Percentiles rank a stretch among this genome's conserved stretches.
phyloP scores from a whole-genome alignment of 2,329 filamentous ascomycete genomes.

The Botrytis galanthina region DNA sequence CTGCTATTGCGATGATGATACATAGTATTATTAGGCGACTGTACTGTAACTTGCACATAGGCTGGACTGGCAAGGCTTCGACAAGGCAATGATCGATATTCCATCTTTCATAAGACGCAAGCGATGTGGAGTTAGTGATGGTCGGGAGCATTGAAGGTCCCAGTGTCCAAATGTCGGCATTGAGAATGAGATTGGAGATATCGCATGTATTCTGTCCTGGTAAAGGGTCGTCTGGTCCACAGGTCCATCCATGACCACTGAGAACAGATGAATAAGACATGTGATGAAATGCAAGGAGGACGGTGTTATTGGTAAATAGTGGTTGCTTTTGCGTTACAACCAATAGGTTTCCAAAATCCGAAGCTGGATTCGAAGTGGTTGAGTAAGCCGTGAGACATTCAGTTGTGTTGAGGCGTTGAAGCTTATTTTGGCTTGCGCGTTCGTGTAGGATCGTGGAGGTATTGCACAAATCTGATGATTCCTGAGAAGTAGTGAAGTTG shows the following conservation, averaged over 20 bases:
- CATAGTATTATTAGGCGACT: constrained; percentile 16
- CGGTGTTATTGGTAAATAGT: constrained; percentile 20
- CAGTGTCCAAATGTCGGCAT: constrained; percentile 27
- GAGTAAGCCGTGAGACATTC: constrained; percentile 30
- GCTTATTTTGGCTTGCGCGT: constrained; percentile 14
- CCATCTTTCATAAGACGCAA: constrained; percentile 22
- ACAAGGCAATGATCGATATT: constrained; percentile 31
- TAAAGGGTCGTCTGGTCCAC: constrained; percentile 24
- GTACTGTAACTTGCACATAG: constrained; percentile 28
- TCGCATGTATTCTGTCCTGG: constrained; percentile 27
- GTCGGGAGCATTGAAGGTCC: constrained; percentile 12
- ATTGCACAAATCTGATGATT: constrained; percentile 7
- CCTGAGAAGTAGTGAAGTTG: neutral
- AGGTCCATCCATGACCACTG: constrained; percentile 31
- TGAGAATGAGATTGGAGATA: constrained; percentile 23
- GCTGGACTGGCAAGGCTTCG: constrained; percentile 19
- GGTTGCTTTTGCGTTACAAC: constrained; percentile 27
- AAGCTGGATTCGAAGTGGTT: constrained; percentile 19
- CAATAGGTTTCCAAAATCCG: constrained; percentile 26
- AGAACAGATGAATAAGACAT: constrained; percentile 27
- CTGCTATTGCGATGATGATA: neutral
- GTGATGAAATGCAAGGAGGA: constrained; percentile 28
- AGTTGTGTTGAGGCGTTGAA: constrained; percentile 25
- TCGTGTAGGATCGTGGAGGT: constrained; percentile 10
- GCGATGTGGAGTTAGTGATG: neutral